Percentiles rank a stretch among this genome's conserved stretches.
phyloP scores from a whole-genome alignment of 495 filamentous ascomycete species.

The Margaritispora aquatica region DNA sequence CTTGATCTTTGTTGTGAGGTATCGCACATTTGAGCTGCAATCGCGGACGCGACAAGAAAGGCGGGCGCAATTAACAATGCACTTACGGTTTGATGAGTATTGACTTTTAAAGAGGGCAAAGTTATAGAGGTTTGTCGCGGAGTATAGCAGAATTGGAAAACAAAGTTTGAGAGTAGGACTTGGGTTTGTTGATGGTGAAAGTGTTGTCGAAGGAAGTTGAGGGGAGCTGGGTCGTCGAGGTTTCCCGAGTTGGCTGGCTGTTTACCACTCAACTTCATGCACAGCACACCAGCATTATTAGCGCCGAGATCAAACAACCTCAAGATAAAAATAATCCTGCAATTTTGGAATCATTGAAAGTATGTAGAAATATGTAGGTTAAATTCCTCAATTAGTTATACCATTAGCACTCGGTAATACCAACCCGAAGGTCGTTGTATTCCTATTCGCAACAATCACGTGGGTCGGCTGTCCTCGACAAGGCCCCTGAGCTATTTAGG shows the following conservation, averaged over 20 bases:
- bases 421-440: neutral
- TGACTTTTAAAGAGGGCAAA: neutral
- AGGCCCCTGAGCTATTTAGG: neutral
- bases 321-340: neutral
- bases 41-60: constrained; percentile 17
- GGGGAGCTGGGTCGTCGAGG: constrained; percentile 1
- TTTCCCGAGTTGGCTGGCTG: neutral
- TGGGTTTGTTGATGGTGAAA: constrained; percentile 7
- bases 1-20: constrained; percentile 21
- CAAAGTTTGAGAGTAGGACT: constrained; percentile 3
- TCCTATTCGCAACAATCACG: neutral
- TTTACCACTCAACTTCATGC: neutral
- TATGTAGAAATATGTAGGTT: neutral
- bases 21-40: constrained; percentile 22
- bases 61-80: constrained; percentile 16
- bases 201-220: constrained; percentile 6
- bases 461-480: neutral
- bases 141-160: neutral
- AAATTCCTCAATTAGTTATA: neutral
- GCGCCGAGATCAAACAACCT: neutral
- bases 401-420: neutral
- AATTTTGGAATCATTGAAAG: neutral
- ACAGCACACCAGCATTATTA: neutral
- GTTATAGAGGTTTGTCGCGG: constrained; percentile 14
- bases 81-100: constrained; percentile 18